These are phyloP conservation scores for Clathrus columnatus DNA, from an alignment of 768 basidiomycete genomes.

Conservation along the genomic window DNA sequence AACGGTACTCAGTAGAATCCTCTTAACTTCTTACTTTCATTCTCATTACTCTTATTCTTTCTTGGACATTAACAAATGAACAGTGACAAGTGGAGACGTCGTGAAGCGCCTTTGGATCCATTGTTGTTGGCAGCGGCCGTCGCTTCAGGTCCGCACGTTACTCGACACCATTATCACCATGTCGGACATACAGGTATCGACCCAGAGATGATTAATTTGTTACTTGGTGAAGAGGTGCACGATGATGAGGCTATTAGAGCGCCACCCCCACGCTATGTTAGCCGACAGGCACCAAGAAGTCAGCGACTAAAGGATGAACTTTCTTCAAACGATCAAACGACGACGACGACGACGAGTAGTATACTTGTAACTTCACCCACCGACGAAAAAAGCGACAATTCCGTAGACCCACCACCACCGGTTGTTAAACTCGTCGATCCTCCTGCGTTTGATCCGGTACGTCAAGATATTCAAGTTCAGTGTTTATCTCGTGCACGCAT, in stretches of 20 bases:
- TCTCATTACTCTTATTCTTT: no score
- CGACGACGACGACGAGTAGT: background rate
- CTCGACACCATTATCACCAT: conserved; percentile 81
- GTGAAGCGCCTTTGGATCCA: conserved; percentile 72
- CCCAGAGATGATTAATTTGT: conserved; percentile 52
- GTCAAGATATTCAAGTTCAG: conserved; percentile 51
- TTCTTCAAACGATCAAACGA: conserved; percentile 24
- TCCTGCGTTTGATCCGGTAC: conserved; percentile 13
- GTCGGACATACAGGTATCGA: conserved; percentile 41
- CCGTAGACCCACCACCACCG: background rate
- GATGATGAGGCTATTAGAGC: conserved; percentile 18
- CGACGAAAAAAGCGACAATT: background rate
- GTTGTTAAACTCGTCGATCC: conserved; percentile 23
- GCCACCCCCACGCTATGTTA: conserved; percentile 43
- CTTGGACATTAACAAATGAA: no score
- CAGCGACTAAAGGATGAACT: conserved; percentile 36
- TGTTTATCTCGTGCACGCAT: conserved; percentile 98
- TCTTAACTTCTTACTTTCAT: no score
- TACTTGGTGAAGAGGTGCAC: conserved; percentile 31
- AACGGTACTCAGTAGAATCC: no score
- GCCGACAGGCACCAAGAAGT: conserved; percentile 66
- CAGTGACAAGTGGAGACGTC: conserved; percentile 34
- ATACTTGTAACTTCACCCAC: background rate
- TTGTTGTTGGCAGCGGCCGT: conserved; percentile 69
- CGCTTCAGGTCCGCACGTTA: conserved; percentile 67